Evolutionary conservation across 1,284 basidiomycete genomes (phyloP).

Genomic region (Leccinum subrobustum): DNA sequence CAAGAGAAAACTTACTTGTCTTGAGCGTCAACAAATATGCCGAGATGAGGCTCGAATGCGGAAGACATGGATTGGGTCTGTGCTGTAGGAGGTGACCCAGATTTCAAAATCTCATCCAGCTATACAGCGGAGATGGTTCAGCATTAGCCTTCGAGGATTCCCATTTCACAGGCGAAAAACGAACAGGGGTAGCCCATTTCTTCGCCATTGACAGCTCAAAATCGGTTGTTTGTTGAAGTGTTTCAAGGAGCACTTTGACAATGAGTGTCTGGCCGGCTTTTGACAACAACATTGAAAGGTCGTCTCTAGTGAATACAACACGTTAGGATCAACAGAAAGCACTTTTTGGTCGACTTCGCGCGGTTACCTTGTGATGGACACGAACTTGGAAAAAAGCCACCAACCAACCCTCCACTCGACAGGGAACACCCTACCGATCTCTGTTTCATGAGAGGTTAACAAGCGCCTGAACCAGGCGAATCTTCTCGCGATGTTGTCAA

Average conservation of each 20-base stretch:
- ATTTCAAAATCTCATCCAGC: conserved; percentile 63
- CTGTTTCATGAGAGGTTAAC: conserved; percentile 86
- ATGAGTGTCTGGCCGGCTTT: conserved; percentile 71
- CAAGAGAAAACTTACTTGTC: conserved; percentile 63
- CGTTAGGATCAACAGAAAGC: not conserved
- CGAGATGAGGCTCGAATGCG: conserved; percentile 90
- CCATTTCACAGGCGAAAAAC: conserved; percentile 27
- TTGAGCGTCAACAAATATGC: conserved; percentile 94
- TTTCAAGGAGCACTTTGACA: conserved; percentile 79
- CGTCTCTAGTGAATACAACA: conserved; percentile 52
- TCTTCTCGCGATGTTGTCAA: conserved; percentile 92
- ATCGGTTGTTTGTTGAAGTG: conserved; percentile 80
- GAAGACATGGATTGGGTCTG: conserved; percentile 69
- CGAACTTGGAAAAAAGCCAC: conserved; percentile 78
- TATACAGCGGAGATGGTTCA: conserved; percentile 24
- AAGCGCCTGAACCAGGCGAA: conserved; percentile 97
- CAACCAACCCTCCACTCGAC: conserved; percentile 81
- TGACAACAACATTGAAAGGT: conserved; percentile 63
- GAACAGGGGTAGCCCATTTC: conserved; percentile 76
- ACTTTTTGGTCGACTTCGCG: not conserved
- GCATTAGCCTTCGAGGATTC: not conserved
- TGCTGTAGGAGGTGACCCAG: conserved; percentile 47
- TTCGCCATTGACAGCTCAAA: conserved; percentile 81
- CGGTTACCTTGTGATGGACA: conserved; percentile 78
- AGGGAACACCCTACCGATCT: conserved; percentile 83